Base-by-base conservation (phyloP, 1,139 yeast genomes). In the Pichia cactophila region DNA sequence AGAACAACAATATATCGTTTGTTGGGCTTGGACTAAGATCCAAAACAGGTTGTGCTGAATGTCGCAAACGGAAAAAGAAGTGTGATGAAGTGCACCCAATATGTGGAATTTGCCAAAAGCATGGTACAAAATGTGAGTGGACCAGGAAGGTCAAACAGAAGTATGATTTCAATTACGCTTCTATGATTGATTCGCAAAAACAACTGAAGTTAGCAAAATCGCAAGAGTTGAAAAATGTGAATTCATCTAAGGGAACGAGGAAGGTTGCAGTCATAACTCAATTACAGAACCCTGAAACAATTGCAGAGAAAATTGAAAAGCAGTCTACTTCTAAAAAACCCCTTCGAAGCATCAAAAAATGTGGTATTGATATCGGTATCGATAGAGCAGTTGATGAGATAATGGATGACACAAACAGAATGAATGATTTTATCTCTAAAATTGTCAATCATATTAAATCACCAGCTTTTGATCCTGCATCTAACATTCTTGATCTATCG, bases 21-120 rank as follows among this genome's bases (percentile, higher is more conserved):
- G 67, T 63, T 6, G 67, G 67, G 1, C 20, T 58, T 0, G 54
- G 61, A 12, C 53, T 63, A 10, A 51, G 65, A 26, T 63, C 67
- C 1, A 62, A 55, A 40, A 46, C 52, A 28, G 67, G 66, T 2
- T 63, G 67, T 44, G 14, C 50, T 5, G 49, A 45, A n/a, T 63
- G 67, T 41, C 49, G 63, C 26, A 52, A 55, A 38, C 55, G 55
- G 52, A 63, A 62, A 53, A 64, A 62, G 48, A 64, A 64, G 44
- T 64, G 68, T 54, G 66, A 63, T 49, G 68, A 64, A 48, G 50
- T 39, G 8, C 59, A 55, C 31, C 68, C 68, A 2, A 51, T 55
- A 4, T 64, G 68, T 48, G 66, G 65, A 2, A 40, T 53, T 11
- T 64, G 68, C 44, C 8, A 42, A 26, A 56, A 54, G 42, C 57